phyloP scores from a whole-genome alignment of 495 filamentous ascomycete genomes.

The Barbatosphaeria neglecta region DNA sequence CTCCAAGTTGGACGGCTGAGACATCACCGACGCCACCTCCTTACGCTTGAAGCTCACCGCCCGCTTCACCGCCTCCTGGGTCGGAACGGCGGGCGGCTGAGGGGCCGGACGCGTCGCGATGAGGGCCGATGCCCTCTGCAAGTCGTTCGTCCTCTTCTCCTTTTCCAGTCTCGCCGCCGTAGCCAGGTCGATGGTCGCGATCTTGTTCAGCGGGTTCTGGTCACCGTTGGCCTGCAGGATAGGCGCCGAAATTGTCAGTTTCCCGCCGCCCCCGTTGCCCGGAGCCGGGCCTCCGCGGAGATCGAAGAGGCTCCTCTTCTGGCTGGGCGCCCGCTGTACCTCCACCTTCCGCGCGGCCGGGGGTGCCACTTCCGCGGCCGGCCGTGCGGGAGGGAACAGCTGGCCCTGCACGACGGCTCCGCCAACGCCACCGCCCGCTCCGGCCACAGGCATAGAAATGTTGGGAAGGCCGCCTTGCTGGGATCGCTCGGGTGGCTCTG shows the following conservation, averaged over 20 bases:
- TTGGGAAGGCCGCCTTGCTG: slow-evolving; percentile 4
- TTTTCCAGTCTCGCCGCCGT: slow-evolving; percentile 35
- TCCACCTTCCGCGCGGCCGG: slow-evolving; percentile 7
- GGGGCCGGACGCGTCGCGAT: slow-evolving; percentile 26
- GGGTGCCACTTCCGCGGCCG: background rate
- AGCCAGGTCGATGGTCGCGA: slow-evolving; percentile 33
- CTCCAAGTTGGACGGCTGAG: slow-evolving; percentile 7
- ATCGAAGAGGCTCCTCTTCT: slow-evolving; percentile 20
- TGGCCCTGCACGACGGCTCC: slow-evolving; percentile 8
- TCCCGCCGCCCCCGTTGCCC: slow-evolving; percentile 17
- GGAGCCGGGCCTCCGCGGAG: slow-evolving; percentile 15
- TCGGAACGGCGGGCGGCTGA: slow-evolving; percentile 15
- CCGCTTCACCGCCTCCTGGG: slow-evolving; percentile 20
- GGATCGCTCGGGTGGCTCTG: slow-evolving; percentile 1
- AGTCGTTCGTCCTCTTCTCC: slow-evolving; percentile 28
- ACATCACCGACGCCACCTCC: slow-evolving; percentile 19
- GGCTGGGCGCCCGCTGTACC: slow-evolving; percentile 4
- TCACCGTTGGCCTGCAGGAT: slow-evolving; percentile 26
- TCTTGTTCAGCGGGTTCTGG: slow-evolving; percentile 29
- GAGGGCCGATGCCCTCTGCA: slow-evolving; percentile 15
- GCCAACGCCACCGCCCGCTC: slow-evolving; percentile 7
- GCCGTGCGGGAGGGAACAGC: slow-evolving; percentile 9
- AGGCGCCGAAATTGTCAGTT: slow-evolving; percentile 37
- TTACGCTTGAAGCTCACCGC: slow-evolving; percentile 30
- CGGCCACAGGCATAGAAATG: slow-evolving; percentile 12